phyloP scores from a whole-genome alignment of 2,329 filamentous ascomycete genomes.

The Acrocalymma vagum region DNA sequence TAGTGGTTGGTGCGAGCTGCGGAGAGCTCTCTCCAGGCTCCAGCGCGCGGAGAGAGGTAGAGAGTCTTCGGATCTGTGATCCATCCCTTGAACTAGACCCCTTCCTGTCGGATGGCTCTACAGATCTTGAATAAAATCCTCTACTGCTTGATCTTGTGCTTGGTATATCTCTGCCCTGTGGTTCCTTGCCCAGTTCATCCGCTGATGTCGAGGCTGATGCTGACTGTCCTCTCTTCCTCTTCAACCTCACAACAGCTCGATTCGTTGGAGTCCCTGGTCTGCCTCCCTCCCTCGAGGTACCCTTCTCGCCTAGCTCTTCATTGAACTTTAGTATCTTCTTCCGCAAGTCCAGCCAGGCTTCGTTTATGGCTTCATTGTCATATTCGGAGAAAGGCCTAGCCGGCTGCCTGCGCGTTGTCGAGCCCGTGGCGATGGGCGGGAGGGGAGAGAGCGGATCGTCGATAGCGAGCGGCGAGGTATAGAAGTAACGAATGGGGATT shows the following conservation, averaged over 20 bases:
- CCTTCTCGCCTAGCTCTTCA: slow-evolving; percentile 48
- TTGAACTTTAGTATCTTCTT: slow-evolving; percentile 57
- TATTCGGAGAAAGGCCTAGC: slow-evolving; percentile 80
- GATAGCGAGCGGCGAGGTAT: slow-evolving; percentile 81
- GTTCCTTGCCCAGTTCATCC: no score
- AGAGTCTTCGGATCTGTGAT: slow-evolving; percentile 26
- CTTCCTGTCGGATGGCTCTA: slow-evolving; percentile 31
- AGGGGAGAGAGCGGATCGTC: slow-evolving; percentile 84
- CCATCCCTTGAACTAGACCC: slow-evolving; percentile 34
- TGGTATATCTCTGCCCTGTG: slow-evolving; percentile 42
- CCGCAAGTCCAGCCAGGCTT: slow-evolving; percentile 74
- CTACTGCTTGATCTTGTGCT: slow-evolving; percentile 23
- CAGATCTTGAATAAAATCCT: slow-evolving; percentile 38
- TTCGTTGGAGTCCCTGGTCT: slow-evolving; percentile 34
- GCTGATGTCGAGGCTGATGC: slow-evolving; percentile 27
- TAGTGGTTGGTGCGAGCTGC: slow-evolving; percentile 44
- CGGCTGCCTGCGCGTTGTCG: slow-evolving; percentile 62
- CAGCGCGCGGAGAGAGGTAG: slow-evolving; percentile 38
- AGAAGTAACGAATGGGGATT: slow-evolving; percentile 72
- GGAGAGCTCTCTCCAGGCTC: slow-evolving; percentile 40
- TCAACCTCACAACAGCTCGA: slow-evolving; percentile 44
- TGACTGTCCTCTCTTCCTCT: slow-evolving; percentile 42
- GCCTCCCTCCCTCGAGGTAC: slow-evolving; percentile 18
- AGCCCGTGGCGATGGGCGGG: slow-evolving; percentile 60
- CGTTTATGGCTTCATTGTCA: slow-evolving; percentile 82